These are phyloP conservation scores for Apiotrichum veenhuisii DNA, from an alignment of 1,284 basidiomycete species.

Conservation along the genomic window DNA sequence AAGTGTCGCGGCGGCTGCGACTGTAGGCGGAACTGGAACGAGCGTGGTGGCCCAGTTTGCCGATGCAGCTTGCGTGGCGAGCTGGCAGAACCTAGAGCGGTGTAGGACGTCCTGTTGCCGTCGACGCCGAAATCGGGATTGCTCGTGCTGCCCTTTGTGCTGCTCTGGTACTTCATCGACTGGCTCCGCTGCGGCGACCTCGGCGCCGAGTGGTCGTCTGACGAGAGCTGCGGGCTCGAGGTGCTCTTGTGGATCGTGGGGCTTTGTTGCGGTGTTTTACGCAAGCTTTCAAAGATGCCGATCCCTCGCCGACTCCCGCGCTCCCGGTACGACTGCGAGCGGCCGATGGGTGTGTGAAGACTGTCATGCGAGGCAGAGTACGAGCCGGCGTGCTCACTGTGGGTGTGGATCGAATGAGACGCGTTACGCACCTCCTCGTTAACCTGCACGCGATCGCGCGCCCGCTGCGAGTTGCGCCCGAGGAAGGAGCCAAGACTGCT, in stretches of 20 bases:
- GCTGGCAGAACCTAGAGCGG: neutral
- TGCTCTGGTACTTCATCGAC: neutral
- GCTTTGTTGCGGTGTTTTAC: neutral
- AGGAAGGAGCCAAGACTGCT: constrained; percentile 14
- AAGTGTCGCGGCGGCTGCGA: neutral
- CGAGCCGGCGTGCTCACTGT: neutral
- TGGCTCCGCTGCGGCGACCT: neutral
- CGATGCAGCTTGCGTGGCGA: neutral
- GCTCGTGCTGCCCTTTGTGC: neutral
- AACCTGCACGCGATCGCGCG: neutral
- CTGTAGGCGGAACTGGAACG: constrained; percentile 15
- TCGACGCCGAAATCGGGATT: constrained; percentile 1
- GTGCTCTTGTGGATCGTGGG: constrained; percentile 5
- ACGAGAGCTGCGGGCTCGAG: constrained; percentile 1
- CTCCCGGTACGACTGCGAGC: neutral
- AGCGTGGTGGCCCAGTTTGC: constrained; percentile 12
- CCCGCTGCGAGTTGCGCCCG: neutral
- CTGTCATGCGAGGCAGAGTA: neutral
- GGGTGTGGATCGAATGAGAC: constrained; percentile 3
- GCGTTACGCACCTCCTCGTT: neutral
- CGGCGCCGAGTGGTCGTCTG: neutral
- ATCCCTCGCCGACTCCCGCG: neutral
- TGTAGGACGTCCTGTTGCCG: neutral
- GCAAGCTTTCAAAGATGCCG: neutral
- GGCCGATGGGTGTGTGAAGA: neutral